phyloP scores from a whole-genome alignment of 2,329 filamentous ascomycete species.

The Cladosporium halotolerans region DNA sequence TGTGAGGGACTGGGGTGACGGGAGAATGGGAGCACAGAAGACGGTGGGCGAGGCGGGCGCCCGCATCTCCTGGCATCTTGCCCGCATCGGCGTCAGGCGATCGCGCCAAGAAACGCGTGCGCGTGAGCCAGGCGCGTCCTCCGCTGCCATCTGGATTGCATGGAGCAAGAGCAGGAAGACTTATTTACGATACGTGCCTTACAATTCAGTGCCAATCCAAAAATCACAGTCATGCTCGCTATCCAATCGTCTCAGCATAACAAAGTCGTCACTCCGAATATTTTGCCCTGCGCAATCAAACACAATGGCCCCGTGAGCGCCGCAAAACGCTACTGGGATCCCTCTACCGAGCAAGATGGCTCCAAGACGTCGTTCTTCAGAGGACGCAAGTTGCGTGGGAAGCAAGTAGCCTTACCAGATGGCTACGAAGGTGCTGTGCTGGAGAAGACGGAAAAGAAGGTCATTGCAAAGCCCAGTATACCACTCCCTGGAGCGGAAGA shows the following conservation, averaged over 20 bases:
- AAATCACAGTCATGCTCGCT: conserved; percentile 37
- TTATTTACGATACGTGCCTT: neutral
- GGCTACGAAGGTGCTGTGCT: conserved; percentile 51
- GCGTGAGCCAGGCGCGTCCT: too few relatives aligned
- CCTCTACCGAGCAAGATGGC: conserved; percentile 29
- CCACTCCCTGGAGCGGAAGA: neutral
- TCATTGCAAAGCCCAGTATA: neutral
- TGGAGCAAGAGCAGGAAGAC: neutral
- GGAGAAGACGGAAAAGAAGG: conserved; percentile 21
- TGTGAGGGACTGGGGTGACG: too few relatives aligned
- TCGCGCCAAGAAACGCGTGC: too few relatives aligned
- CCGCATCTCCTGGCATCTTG: too few relatives aligned
- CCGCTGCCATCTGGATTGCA: too few relatives aligned
- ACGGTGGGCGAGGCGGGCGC: too few relatives aligned
- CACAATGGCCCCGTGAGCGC: conserved; percentile 67
- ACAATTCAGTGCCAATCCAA: neutral
- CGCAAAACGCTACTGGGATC: conserved; percentile 64
- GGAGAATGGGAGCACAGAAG: too few relatives aligned
- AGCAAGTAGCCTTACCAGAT: conserved; percentile 59
- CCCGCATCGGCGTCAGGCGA: too few relatives aligned
- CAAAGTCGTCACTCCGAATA: conserved; percentile 53
- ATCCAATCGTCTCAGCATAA: conserved; percentile 29
- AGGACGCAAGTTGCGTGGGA: conserved; percentile 71
- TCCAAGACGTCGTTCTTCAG: conserved; percentile 60
- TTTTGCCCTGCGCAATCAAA: conserved; percentile 75